phyloP scores from a whole-genome alignment of 768 basidiomycete species.

The Punctularia strigosozonata region DNA sequence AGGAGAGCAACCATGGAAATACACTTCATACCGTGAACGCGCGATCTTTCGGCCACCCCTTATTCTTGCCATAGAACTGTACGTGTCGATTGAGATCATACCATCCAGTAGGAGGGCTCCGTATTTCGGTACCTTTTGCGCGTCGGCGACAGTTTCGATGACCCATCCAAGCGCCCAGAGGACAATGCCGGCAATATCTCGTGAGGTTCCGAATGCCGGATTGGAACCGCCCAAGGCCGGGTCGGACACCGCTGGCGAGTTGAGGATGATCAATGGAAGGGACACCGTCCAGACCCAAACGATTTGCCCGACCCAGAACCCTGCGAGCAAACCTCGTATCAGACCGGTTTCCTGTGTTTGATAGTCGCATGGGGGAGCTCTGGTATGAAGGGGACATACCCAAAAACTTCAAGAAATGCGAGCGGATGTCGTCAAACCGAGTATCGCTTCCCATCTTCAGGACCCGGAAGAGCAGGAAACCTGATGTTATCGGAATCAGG shows the following conservation, averaged over 20 bases:
- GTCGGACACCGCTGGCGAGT: slow-evolving; percentile 55
- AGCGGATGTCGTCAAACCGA: slow-evolving; percentile 57
- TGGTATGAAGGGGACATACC: slow-evolving; percentile 18
- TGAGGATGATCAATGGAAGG: slow-evolving; percentile 51
- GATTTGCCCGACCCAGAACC: slow-evolving; percentile 41
- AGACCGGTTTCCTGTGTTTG: no score
- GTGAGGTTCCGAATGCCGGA: slow-evolving; percentile 45
- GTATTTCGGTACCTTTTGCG: slow-evolving; percentile 35
- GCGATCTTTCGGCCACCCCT: slow-evolving; percentile 34
- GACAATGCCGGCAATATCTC: slow-evolving; percentile 53
- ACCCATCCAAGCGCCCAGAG: slow-evolving; percentile 48
- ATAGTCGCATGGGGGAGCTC: background rate
- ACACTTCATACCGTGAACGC: slow-evolving; percentile 28
- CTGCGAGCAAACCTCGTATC: slow-evolving; percentile 18
- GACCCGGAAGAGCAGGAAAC: slow-evolving; percentile 60
- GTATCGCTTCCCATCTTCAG: slow-evolving; percentile 54
- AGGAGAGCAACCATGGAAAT: background rate
- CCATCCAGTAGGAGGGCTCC: slow-evolving; percentile 1
- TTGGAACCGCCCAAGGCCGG: slow-evolving; percentile 29
- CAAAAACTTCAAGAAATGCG: slow-evolving; percentile 54
- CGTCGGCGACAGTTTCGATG: slow-evolving; percentile 44
- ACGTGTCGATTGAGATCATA: background rate
- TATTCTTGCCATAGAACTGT: slow-evolving; percentile 41
- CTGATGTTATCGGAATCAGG: slow-evolving; percentile 13
- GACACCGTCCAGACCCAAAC: slow-evolving; percentile 51